phyloP scores from a whole-genome alignment of 495 filamentous ascomycete species.

The Tuber indicum region DNA sequence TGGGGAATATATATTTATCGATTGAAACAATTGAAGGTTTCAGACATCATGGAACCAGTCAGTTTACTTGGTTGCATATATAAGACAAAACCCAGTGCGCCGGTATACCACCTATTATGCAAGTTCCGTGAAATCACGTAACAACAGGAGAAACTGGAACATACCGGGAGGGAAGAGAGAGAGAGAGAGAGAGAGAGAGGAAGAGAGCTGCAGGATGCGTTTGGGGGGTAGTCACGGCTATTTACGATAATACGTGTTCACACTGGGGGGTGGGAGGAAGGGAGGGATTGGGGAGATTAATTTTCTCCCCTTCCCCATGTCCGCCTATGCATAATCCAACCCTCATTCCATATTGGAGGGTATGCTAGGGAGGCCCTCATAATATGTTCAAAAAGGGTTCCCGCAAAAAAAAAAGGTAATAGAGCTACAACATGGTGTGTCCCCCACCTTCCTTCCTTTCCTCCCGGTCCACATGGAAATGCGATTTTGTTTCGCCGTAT shows the following conservation, averaged over 20 bases:
- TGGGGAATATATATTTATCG: not conserved
- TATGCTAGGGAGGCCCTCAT: not conserved
- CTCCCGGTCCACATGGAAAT: not conserved
- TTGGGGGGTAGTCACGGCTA: slow-evolving; percentile 1
- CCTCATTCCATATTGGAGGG: not conserved
- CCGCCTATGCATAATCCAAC: not conserved
- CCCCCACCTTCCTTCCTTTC: not conserved
- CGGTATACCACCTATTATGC: not conserved
- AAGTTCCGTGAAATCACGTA: not conserved
- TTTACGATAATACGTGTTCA: slow-evolving; percentile 4
- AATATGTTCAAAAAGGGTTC: not conserved
- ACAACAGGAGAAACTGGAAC: not conserved
- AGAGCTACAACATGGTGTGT: not conserved
- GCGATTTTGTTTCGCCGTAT: not conserved
- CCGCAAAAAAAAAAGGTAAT: not conserved
- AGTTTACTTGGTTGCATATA: not conserved
- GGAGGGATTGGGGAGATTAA: slow-evolving; percentile 1
- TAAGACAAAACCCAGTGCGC: not conserved
- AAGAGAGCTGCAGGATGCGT: not conserved
- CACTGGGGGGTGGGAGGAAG: not conserved
- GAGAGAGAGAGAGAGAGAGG: not conserved
- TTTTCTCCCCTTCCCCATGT: not conserved
- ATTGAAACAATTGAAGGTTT: not conserved
- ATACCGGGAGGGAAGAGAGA: not conserved
- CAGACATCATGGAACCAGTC: not conserved